phyloP scores from a whole-genome alignment of 2,329 filamentous ascomycete genomes.

The Xylaria sp. region DNA sequence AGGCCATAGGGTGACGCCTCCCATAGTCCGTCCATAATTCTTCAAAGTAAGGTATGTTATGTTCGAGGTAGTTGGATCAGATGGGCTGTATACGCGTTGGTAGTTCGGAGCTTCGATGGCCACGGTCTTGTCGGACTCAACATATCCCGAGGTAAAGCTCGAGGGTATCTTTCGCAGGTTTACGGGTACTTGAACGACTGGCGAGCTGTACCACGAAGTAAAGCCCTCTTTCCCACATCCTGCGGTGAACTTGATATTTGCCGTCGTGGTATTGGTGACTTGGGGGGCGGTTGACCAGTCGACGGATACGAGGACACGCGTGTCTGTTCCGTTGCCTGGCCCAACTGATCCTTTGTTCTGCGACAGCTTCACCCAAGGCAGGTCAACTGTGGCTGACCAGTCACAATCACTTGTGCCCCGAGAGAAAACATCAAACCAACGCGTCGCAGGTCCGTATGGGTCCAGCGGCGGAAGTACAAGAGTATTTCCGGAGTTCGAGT shows the following conservation, averaged over 20 bases:
- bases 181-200: slow-evolving; percentile 65
- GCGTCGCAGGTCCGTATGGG: slow-evolving; percentile 63
- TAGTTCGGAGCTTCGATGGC: slow-evolving; percentile 66
- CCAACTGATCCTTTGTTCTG: slow-evolving; percentile 61
- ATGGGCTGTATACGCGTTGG: slow-evolving; percentile 53
- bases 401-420: slow-evolving; percentile 64
- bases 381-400: slow-evolving; percentile 61
- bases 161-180: slow-evolving; percentile 59
- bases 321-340: slow-evolving; percentile 58
- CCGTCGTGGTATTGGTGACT: slow-evolving; percentile 52
- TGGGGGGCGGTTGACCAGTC: slow-evolving; percentile 62
- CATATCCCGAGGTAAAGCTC: slow-evolving; percentile 66
- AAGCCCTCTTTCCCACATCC: slow-evolving; percentile 48
- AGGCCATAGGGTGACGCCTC: slow-evolving; percentile 67
- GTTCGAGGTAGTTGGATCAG: slow-evolving; percentile 43
- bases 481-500: slow-evolving; percentile 63
- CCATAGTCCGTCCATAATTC: slow-evolving; percentile 66
- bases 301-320: slow-evolving; percentile 63
- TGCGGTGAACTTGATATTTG: slow-evolving; percentile 63
- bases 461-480: slow-evolving; percentile 67
- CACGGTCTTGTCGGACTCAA: slow-evolving; percentile 69
- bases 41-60: slow-evolving; percentile 63
- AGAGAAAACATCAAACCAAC: slow-evolving; percentile 73
- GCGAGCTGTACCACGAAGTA: slow-evolving; percentile 48
- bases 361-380: slow-evolving; percentile 63